A percentile compares a stretch with the other conserved stretches of the same genome.
phyloP scores from a whole-genome alignment of 495 filamentous ascomycete species.

The Neurospora sp. region DNA sequence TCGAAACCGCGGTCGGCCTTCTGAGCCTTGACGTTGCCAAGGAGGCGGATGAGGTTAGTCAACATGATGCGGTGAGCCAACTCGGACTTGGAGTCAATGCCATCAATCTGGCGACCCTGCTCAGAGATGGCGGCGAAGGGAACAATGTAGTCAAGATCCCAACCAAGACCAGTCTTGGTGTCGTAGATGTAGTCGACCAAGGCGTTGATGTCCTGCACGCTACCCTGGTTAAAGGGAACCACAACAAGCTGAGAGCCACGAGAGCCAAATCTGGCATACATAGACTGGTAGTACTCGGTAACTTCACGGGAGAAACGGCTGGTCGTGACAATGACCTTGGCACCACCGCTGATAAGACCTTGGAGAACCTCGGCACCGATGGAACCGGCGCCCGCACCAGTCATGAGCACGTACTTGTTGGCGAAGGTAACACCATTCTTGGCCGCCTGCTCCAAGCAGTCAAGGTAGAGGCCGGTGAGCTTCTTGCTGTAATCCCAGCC shows the following conservation, averaged over 20 bases:
- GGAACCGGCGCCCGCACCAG: constrained; percentile 92
- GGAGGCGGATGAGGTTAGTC: constrained; percentile 85
- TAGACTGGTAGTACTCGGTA: constrained; percentile 97
- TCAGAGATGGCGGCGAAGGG: constrained; percentile 97
- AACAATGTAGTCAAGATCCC: constrained; percentile 94
- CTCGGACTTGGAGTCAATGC: constrained; percentile 95
- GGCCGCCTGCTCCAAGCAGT: constrained; percentile 82
- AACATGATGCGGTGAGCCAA: constrained; percentile 98
- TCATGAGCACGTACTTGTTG: constrained; percentile 96
- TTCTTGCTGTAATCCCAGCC: constrained; percentile 99
- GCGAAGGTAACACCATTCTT: constrained; percentile 80
- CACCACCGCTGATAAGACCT: constrained; percentile 91
- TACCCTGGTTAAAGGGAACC: constrained; percentile 97
- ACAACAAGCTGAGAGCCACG: constrained; percentile 95
- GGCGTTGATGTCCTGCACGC: constrained; percentile 91
- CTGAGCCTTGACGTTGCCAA: constrained; percentile 82
- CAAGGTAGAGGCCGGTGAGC: constrained; percentile 82
- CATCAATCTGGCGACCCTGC: constrained; percentile 95
- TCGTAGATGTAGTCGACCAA: constrained; percentile 95
- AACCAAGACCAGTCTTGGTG: constrained; percentile 89
- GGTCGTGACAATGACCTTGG: constrained; percentile 91
- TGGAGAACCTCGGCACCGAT: constrained; percentile 98
- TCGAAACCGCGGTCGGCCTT: constrained; percentile 81
- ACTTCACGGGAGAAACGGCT: constrained; percentile 94
- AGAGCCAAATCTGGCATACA: constrained; percentile 90